Evolutionary conservation across 345 rosid species (phyloP), one percentile per base, ranked within the genome.

Genomic region (Lepidium aucheri): DNA sequence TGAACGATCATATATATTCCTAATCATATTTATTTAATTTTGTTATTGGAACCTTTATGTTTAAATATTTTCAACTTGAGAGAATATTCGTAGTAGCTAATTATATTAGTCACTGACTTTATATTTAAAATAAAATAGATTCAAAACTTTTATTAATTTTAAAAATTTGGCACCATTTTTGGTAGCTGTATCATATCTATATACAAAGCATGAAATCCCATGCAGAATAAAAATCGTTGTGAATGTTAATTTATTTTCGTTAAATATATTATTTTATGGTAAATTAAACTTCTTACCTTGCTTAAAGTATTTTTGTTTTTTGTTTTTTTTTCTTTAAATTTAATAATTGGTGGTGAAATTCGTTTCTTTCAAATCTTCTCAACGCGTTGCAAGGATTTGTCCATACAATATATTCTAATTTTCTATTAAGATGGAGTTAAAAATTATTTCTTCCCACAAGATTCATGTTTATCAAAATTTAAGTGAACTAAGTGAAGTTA

Each of bases 331-430:
- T 20, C 22, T 20, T 20, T 20, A 20, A 60, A 26, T 69, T 17
- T 64, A 9, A 44, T 38, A 3, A 65, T 51, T 65, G 26, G 46
- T 35, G 46, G 42, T 34, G 9, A 65, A 50, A 51, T 64, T 51
- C 59, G 67, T 65, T 73, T 65, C 72, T 50, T 65, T 42, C 53
- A 73, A 58, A 65, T 57, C 71, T 58, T 12, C 18, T 47, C 30
- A 42, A 38, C 3, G 17, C 60, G 58, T 65, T 65, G 41, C 42
- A 51, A 57, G 61, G 54, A 47, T 42, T 38, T 36, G 71, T 42
- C 76, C 72, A 72, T 73, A 72, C 76, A 24, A 33, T 22, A 33
- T 26, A 26, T 5, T 26, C 5, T 26, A 26, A 26, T 9, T 9
- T 38, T 9, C 52, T 26, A 5, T 26, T 38, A 13, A 34, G 34